phyloP scores from a whole-genome alignment of 2,329 filamentous ascomycete genomes.

The Metarhizium guizhouense region DNA sequence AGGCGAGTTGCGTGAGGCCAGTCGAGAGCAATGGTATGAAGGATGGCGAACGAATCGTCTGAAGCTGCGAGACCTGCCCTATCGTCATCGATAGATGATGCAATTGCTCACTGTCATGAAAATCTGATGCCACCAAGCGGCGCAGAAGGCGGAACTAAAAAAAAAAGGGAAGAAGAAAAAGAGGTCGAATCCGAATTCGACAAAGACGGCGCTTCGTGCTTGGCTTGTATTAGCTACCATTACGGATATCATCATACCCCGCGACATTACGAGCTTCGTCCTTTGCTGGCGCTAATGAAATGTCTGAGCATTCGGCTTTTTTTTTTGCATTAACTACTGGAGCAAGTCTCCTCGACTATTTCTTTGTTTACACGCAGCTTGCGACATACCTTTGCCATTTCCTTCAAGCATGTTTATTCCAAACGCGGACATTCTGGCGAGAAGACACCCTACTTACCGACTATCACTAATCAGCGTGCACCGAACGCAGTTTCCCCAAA shows the following conservation, averaged over 20 bases:
- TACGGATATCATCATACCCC: slow-evolving; percentile 1
- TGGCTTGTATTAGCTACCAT: neutral
- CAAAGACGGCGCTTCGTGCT: neutral
- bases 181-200: neutral
- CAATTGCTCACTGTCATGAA: neutral
- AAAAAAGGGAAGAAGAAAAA: too few relatives aligned
- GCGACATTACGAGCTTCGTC: neutral
- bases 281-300: neutral
- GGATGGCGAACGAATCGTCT: slow-evolving; percentile 75
- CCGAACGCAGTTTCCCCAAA: neutral
- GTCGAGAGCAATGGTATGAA: slow-evolving; percentile 90
- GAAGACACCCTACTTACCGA: neutral
- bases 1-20: slow-evolving; percentile 79
- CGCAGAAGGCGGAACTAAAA: neutral
- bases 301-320: neutral
- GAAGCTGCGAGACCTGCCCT: slow-evolving; percentile 41
- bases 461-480: neutral
- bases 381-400: slow-evolving; percentile 1
- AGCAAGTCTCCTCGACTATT: neutral
- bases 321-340: neutral
- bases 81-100: slow-evolving; percentile 22
- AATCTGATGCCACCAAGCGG: neutral
- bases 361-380: neutral
- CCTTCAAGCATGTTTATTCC: neutral
- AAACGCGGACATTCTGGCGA: neutral